phyloP scores from a whole-genome alignment of 495 filamentous ascomycete species.

The Delitschia confertaspora region DNA sequence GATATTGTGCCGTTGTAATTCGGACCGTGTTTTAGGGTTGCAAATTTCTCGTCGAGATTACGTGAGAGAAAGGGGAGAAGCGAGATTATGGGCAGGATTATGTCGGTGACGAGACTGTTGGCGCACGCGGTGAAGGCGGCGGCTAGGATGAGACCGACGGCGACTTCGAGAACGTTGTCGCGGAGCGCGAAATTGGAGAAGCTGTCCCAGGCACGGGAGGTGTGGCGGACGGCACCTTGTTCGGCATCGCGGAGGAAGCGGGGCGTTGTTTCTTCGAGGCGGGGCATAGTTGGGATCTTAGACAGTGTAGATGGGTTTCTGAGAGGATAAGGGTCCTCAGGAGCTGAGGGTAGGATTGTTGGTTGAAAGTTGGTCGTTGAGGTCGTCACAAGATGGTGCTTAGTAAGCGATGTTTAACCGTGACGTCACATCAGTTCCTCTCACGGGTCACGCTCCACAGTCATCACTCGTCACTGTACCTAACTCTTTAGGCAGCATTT shows the following conservation, averaged over 20 bases:
- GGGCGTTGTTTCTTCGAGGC: constrained; percentile 23
- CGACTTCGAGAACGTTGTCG: constrained; percentile 69
- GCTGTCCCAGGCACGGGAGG: constrained; percentile 43
- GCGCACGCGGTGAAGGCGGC: constrained; percentile 65
- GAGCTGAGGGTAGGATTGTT: too few species aligned
- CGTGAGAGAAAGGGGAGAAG: constrained; percentile 59
- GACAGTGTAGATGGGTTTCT: too few species aligned
- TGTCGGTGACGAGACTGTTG: constrained; percentile 62
- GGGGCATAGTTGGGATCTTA: constrained; percentile 17
- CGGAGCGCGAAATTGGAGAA: constrained; percentile 65
- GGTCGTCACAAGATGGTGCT: too few species aligned
- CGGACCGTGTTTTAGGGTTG: constrained; percentile 50
- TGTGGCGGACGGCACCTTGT: constrained; percentile 6
- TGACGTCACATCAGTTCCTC: too few species aligned
- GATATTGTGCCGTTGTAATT: constrained; percentile 33
- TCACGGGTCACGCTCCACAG: too few species aligned
- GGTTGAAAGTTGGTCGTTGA: too few species aligned
- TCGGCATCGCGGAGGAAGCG: constrained; percentile 19
- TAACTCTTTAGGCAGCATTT: too few species aligned
- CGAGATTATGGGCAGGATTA: constrained; percentile 60
- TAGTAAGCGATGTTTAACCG: too few species aligned
- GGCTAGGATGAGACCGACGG: constrained; percentile 68
- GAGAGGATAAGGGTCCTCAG: too few species aligned
- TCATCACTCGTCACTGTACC: too few species aligned
- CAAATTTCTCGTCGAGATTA: constrained; percentile 70